phyloP scores from a whole-genome alignment of 2,329 filamentous ascomycete genomes.

The Byssothecium circinans region DNA sequence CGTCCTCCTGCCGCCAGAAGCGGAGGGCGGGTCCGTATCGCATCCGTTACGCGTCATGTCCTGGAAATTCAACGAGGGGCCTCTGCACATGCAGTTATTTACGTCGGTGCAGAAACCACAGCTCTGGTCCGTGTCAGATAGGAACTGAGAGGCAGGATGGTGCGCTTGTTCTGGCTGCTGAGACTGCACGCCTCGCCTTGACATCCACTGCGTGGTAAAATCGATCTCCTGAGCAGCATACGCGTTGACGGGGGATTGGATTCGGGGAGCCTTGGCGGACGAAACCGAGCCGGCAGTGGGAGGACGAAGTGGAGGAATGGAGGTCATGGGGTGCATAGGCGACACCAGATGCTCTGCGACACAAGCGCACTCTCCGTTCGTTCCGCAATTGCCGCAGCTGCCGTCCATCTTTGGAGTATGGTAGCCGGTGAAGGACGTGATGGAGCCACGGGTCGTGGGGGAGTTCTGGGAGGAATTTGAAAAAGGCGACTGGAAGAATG shows the following conservation, averaged over 20 bases:
- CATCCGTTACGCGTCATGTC: conserved; percentile 6
- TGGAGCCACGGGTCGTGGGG: conserved; percentile 13
- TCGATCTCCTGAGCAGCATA: conserved; percentile 36
- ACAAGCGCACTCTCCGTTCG: conserved; percentile 36
- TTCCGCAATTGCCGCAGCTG: conserved; percentile 33
- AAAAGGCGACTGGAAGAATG: neutral
- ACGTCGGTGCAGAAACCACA: conserved; percentile 41
- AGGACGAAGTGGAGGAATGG: conserved; percentile 14
- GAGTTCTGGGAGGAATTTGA: conserved; percentile 16
- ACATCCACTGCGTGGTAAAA: conserved; percentile 33
- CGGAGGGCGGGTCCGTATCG: conserved; percentile 14
- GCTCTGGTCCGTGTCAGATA: too few relatives aligned
- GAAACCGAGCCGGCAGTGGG: conserved; percentile 5
- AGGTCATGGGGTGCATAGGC: conserved; percentile 22
- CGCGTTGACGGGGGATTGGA: conserved; percentile 9
- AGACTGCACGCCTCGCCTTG: conserved; percentile 11
- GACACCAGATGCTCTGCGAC: conserved; percentile 28
- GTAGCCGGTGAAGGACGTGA: conserved; percentile 17
- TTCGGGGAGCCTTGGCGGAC: conserved; percentile 15
- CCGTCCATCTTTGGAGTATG: conserved; percentile 13
- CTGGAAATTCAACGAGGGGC: conserved; percentile 20
- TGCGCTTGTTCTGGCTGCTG: conserved; percentile 12
- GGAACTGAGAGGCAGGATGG: conserved; percentile 17
- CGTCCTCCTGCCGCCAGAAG: conserved; percentile 7
- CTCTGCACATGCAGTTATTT: conserved; percentile 34